Base-by-base conservation (phyloP, 805 yeast genomes). In the Myxozyma kluyveri region DNA sequence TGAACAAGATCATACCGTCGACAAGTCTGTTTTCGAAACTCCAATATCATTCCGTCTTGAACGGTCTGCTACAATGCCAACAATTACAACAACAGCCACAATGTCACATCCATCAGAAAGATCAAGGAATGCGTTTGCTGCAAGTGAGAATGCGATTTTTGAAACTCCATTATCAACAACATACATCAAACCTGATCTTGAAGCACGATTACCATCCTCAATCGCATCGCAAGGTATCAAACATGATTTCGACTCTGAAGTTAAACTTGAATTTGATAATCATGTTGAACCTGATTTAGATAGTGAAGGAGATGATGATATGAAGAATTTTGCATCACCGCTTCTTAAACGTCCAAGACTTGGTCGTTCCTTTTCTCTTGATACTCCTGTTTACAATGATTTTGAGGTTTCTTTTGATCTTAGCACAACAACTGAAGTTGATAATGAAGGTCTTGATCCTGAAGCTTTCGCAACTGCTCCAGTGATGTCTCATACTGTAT, bases 401-500 rank as follows among this genome's bases (percentile, higher is more conserved):
- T 14, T 9, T 9, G 12, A 29, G 33, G 9, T 14, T 14, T 14
- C 33, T 9, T 29, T 29, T 14, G 33, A 9, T 29, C 33, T 29
- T 29, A 14, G 14, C 12, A 14, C 45, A 36, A 27, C 32, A n/a
- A 23, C 45, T 2, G 45, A 42, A 24, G 45, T 29, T 18, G 45
- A 42, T 29, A 36, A 42, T 19, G 45, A 19, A 14, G 45, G 19
- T 14, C 12, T 9, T 9, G 33, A 29, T 14, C 9, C 33, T 14
- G 33, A 9, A 9, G 33, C 9, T 14, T 29, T 29, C 14, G 33
- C 33, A 9, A 14, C 12, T 14, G 52, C 52, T 18, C 48, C 52
- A 7, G 9, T 43, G 21, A 49, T 49, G 52, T 47, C 43, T 36
- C 52, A 49, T 27, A 49, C 52, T 4, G 26, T 49, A 19, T 49